Base-by-base conservation (phyloP, 441 rosid genomes). In the Viola pubescens region DNA sequence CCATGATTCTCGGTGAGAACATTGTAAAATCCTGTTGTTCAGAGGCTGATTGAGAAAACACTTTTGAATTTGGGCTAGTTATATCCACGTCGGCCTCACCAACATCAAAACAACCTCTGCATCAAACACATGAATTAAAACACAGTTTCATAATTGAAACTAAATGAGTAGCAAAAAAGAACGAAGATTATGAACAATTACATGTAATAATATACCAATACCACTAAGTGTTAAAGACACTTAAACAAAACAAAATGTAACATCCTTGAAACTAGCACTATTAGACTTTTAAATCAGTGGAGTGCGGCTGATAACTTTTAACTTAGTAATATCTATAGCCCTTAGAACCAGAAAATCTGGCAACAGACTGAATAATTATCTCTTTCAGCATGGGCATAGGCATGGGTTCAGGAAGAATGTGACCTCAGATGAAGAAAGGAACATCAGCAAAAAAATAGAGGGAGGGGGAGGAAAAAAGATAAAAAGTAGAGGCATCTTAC, bases 71-170 rank as follows among this genome's bases (percentile, higher is more conserved):
- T 56, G 86, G 83, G 76, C 82, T 84, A 54, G 78, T 67, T 60
- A 79, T 71, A 78, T 44, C 79, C 48, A 64, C 87, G 66, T 84
- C 94, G 41, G 80, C 91, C 72, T 85, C 90, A 44, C 85, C 77
- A 48, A 86, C 63, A 73, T 94, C 97, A 76, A 94, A 94, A 76
- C 97, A 90, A 58, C 85, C 86, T 73, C 97, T 94, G 89, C 77
- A 82, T 56, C 62, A 63, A 57, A 56, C 56, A 56, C 37, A 67
- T 26, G 34, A 26, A 26, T 26, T 26, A 26, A 26, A 26, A 26
- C 34, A 26, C 14, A 9, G 43, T 61, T 47, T 49, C 47, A 52
- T 37, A 67, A 64, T 46, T 52, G 50, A 72, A 60, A 48, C 34
- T 26, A 26, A 26, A 26, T 26, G 46, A 46, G 49, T 37, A 26